A percentile compares a stretch with the other conserved stretches of the same genome.
phyloP scores from a whole-genome alignment of 495 filamentous ascomycete species.

The Daldinia vernicosa region DNA sequence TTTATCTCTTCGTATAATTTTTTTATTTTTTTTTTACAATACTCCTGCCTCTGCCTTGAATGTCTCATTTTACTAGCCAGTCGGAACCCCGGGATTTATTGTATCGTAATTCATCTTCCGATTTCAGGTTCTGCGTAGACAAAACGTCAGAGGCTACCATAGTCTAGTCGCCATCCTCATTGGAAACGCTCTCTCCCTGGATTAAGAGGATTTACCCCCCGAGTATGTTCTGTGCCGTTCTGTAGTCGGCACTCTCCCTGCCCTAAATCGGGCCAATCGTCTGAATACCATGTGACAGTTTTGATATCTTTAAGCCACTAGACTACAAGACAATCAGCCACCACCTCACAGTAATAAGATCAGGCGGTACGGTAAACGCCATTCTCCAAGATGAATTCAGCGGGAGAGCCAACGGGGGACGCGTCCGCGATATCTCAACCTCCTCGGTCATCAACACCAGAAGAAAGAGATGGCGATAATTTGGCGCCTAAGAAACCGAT shows the following conservation, averaged over 20 bases:
- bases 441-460: conserved; percentile 37
- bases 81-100: conserved; percentile 17
- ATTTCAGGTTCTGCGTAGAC: conserved; percentile 14
- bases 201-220: conserved; percentile 11
- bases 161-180: conserved; percentile 20
- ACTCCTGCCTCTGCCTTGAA: conserved; percentile 19
- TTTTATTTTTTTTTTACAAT: conserved; percentile 7
- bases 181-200: conserved; percentile 2
- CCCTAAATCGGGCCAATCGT: conserved; percentile 32
- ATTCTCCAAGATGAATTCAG: conserved; percentile 40
- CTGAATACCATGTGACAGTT: conserved; percentile 34
- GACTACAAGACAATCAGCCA: conserved; percentile 21
- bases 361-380: not conserved
- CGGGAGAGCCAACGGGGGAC: conserved; percentile 28
- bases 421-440: conserved; percentile 31
- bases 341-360: conserved; percentile 5
- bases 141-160: conserved; percentile 9
- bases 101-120: conserved; percentile 21
- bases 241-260: conserved; percentile 25
- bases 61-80: conserved; percentile 23
- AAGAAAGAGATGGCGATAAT: conserved; percentile 44
- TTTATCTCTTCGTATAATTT: conserved; percentile 28
- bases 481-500: conserved; percentile 45
- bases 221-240: conserved; percentile 27
- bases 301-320: conserved; percentile 24